Evolutionary conservation across 75 land plant genomes (phyloP).

Genomic region (Cunninghamia lanceolata): DNA sequence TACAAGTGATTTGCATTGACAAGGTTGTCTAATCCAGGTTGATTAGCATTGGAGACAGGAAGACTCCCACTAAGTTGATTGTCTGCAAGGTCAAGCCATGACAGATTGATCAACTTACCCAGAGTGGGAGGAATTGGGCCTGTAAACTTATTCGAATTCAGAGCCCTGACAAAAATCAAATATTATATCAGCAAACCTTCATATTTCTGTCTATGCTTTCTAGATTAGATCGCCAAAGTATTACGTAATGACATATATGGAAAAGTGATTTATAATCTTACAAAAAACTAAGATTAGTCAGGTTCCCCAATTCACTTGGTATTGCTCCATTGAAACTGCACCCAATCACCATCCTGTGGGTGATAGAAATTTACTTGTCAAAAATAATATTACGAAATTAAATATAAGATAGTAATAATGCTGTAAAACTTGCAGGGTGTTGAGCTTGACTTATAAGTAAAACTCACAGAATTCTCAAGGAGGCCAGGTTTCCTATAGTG

Average conservation of each 20-base stretch:
- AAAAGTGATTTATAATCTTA: not conserved
- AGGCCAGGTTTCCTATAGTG: not conserved
- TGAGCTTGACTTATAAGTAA: too few species aligned
- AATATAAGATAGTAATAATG: not conserved
- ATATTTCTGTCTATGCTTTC: too few species aligned
- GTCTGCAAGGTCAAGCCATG: conserved; percentile 65
- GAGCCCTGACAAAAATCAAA: too few species aligned
- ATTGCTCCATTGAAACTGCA: too few species aligned
- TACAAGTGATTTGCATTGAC: conserved; percentile 56
- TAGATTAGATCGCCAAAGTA: not conserved
- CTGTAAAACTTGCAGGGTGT: too few species aligned
- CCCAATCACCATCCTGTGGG: not conserved
- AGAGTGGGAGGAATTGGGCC: conserved; percentile 69
- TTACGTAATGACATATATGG: not conserved
- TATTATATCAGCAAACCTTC: conserved; percentile 33
- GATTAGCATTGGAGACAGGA: conserved; percentile 45
- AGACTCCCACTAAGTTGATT: conserved; percentile 51
- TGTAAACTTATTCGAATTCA: conserved; percentile 19
- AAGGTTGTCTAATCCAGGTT: conserved; percentile 55
- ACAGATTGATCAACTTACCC: conserved; percentile 42
- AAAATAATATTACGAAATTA: not conserved
- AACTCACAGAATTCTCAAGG: not conserved
- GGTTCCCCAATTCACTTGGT: too few species aligned
- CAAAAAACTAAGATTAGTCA: conserved; percentile 1
- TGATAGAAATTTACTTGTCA: not conserved